Evolutionary conservation across 2,329 filamentous ascomycete species (phyloP).

Genomic region (Aspergillus viridinutans): DNA sequence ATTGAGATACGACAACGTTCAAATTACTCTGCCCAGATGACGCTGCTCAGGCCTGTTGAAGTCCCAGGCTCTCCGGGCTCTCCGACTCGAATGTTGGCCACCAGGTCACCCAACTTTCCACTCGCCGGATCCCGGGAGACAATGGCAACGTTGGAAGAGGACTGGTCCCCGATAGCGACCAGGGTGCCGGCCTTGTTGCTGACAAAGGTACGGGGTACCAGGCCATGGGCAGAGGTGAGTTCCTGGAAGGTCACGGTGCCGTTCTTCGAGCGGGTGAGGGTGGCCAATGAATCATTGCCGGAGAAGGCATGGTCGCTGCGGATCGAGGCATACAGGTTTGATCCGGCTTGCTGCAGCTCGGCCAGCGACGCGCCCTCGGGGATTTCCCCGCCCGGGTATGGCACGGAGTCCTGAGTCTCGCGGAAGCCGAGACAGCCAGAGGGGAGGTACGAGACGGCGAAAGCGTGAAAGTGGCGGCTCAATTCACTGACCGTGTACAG

Average conservation of each 20-base stretch:
- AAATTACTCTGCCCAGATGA: conserved; percentile 31
- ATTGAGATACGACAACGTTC: too few species aligned
- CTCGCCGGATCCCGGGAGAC: conserved; percentile 56
- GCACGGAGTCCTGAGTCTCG: conserved; percentile 20
- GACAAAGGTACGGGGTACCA: conserved; percentile 63
- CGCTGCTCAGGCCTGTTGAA: conserved; percentile 31
- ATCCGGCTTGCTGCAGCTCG: conserved; percentile 21
- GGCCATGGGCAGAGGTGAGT: conserved; percentile 60
- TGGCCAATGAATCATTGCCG: conserved; percentile 28
- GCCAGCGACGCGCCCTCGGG: conserved; percentile 25
- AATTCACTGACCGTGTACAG: conserved; percentile 57
- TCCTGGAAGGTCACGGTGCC: conserved; percentile 56
- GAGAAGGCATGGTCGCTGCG: conserved; percentile 27
- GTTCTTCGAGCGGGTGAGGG: conserved; percentile 48
- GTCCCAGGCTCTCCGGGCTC: conserved; percentile 22
- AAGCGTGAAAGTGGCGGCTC: conserved; percentile 49
- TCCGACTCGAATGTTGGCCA: conserved; percentile 30
- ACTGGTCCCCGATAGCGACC: conserved; percentile 64
- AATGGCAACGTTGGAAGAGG: conserved; percentile 57
- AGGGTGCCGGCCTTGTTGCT: conserved; percentile 61
- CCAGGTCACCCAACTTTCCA: conserved; percentile 52
- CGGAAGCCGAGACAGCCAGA: conserved; percentile 25
- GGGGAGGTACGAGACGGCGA: conserved; percentile 29
- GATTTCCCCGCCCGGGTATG: conserved; percentile 22
- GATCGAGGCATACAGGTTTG: conserved; percentile 29